Evolutionary conservation across 2,329 filamentous ascomycete genomes (phyloP), one percentile per base, ranked within the genome.

Genomic region (Talaromyces islandicus): DNA sequence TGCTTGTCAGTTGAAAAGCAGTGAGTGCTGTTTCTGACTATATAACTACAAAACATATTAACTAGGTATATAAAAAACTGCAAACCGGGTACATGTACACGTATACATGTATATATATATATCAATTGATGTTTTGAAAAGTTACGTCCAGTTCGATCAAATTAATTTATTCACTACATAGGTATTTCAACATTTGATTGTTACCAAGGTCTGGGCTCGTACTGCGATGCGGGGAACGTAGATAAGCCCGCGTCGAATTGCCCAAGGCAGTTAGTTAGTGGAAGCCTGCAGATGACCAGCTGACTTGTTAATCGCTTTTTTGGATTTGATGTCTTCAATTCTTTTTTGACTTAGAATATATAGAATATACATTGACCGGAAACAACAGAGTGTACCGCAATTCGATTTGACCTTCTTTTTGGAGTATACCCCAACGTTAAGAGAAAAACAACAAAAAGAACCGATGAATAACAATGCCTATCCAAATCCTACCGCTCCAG

Each of bases 401-500:
- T 6, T 6, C 4, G 17, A n/a, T 7, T 9, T 14, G 12, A 12
- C 12, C 14, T 35, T 14, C 17, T 35, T 35, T 17, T 6, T n/a
- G 17, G 14, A 27, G 7, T n/a, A 38, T n/a, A 21, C 41, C 17
- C 7, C 10, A n/a, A 21, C 41, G 17, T 7, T 4, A 43, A 12
- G 7, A 43, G 4, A 9, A 24, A 11, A 46, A 24, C 9, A 46
- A 46, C 21, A 52, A 52, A 14, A 25, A 52, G 14, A 35, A 27
- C 50, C 35, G 17, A 38, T 38, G 35, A 38, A 38, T 38, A n/a
- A 52, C 29, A n/a, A 61, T 61, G 59, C 29, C 59, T 7, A 81
- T 88, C 68, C 71, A 82, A 63, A 81, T 89, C 60, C 74, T 78
- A 4, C 79, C 76, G 9, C 80, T 89, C 66, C 79, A 78, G 1